These are phyloP conservation scores for Passiflora organensis DNA, from an alignment of 345 rosid genomes.

Conservation along the genomic window DNA sequence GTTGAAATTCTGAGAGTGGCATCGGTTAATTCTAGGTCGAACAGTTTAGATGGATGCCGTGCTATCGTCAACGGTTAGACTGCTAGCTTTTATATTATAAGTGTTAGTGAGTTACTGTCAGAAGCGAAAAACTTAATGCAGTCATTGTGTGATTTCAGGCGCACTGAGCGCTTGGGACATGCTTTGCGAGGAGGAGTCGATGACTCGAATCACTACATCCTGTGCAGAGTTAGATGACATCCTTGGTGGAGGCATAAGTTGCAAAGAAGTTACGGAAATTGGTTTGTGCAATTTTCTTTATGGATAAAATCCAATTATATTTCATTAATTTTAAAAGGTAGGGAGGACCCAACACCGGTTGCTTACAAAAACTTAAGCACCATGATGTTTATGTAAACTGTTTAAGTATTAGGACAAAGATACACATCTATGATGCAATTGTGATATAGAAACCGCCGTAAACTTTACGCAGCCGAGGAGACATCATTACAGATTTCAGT, in stretches of 20 bases:
- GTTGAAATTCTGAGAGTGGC: slow-evolving; percentile 46
- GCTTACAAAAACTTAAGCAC: too few relatives aligned
- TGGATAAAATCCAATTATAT: too few relatives aligned
- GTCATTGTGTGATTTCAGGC: slow-evolving; percentile 34
- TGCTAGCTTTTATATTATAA: neutral
- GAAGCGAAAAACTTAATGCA: neutral
- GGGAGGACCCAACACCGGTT: too few relatives aligned
- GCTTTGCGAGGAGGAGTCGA: slow-evolving; percentile 63
- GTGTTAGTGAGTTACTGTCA: neutral
- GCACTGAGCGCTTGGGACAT: slow-evolving; percentile 90
- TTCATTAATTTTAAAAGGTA: too few relatives aligned
- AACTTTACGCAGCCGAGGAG: too few relatives aligned
- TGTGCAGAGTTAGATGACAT: slow-evolving; percentile 74
- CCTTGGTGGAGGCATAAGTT: slow-evolving; percentile 82
- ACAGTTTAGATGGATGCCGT: slow-evolving; percentile 18
- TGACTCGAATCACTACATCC: slow-evolving; percentile 68
- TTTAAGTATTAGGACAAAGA: too few relatives aligned
- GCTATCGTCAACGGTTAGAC: slow-evolving; percentile 24
- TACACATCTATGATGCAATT: too few relatives aligned
- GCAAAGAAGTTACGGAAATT: slow-evolving; percentile 91
- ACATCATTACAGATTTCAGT: too few relatives aligned
- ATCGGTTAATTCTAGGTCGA: slow-evolving; percentile 19
- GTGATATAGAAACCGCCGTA: too few relatives aligned
- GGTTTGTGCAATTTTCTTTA: slow-evolving; percentile 37
- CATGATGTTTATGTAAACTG: too few relatives aligned